Percentiles rank a stretch among this genome's conserved stretches.
phyloP scores from a whole-genome alignment of 148 eudicot genomes.

The Vaccinium darrowii region DNA sequence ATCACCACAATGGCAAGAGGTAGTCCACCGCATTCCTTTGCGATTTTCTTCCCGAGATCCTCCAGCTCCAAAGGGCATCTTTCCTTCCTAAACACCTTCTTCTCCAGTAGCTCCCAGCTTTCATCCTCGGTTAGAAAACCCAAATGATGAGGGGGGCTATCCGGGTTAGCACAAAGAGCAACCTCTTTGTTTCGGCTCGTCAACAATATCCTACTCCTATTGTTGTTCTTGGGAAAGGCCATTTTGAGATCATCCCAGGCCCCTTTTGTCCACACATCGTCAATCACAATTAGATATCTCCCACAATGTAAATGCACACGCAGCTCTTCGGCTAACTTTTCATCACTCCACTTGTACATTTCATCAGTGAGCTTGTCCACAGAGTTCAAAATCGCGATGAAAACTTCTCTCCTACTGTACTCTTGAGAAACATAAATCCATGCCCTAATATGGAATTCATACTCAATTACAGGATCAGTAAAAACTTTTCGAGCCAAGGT shows the following conservation, averaged over 20 bases:
- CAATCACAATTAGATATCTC: slow-evolving; percentile 28
- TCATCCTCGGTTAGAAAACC: slow-evolving; percentile 11
- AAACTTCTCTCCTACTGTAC: slow-evolving; percentile 19
- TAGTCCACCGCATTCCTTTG: slow-evolving; percentile 23
- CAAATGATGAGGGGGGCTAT: slow-evolving; percentile 16
- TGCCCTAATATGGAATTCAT: slow-evolving; percentile 22
- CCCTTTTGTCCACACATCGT: slow-evolving; percentile 27
- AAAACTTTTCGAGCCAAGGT: slow-evolving; percentile 38
- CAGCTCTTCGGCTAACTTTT: slow-evolving; percentile 20
- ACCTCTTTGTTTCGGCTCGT: slow-evolving; percentile 24
- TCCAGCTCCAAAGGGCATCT: slow-evolving; percentile 24
- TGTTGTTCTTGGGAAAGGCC: slow-evolving; percentile 19
- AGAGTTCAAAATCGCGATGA: slow-evolving; percentile 13
- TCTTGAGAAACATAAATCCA: slow-evolving; percentile 40
- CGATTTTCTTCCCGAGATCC: slow-evolving; percentile 21
- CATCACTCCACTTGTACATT: neutral
- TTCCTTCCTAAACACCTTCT: slow-evolving; percentile 27
- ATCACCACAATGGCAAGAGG: slow-evolving; percentile 39
- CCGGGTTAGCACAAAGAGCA: slow-evolving; percentile 20
- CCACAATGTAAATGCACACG: neutral
- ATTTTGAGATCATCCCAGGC: slow-evolving; percentile 34
- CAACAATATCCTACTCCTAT: slow-evolving; percentile 33
- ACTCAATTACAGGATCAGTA: slow-evolving; percentile 19
- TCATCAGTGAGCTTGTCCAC: neutral
- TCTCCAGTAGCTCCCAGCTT: slow-evolving; percentile 32